A percentile compares a stretch with the other conserved stretches of the same genome.
phyloP scores from a whole-genome alignment of 23 red algal genomes.

The Gracilaria vermiculophylla region DNA sequence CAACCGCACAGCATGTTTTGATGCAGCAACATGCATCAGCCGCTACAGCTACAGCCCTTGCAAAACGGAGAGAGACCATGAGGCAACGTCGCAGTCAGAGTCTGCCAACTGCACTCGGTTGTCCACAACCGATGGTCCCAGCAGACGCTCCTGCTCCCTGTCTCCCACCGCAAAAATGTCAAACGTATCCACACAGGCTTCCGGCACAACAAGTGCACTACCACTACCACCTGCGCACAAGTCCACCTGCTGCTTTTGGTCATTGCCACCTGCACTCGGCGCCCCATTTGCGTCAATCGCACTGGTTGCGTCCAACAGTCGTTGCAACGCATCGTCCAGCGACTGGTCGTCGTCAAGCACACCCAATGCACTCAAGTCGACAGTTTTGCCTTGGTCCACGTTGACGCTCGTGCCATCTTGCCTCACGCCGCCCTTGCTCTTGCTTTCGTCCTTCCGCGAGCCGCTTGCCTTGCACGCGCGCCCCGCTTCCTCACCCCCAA shows the following conservation, averaged over 20 bases:
- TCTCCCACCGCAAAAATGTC: neutral
- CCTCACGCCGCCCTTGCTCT: neutral
- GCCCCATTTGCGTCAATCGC: neutral
- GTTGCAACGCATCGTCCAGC: neutral
- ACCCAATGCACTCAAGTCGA: neutral
- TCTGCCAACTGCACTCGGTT: neutral
- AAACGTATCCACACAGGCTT: too few relatives aligned
- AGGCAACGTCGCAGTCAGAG: neutral
- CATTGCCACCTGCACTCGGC: neutral
- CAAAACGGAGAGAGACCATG: neutral
- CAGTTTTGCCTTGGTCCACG: neutral
- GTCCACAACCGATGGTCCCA: neutral
- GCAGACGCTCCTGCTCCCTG: neutral
- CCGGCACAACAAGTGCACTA: too few relatives aligned
- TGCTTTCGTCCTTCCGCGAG: neutral
- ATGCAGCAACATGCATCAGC: neutral
- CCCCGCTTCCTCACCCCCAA: neutral
- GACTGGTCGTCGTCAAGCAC: neutral
- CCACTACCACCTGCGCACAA: too few relatives aligned
- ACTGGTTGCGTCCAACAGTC: neutral
- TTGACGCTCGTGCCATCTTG: neutral
- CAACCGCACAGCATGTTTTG: too few relatives aligned
- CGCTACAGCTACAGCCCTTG: neutral
- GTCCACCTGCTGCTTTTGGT: neutral
- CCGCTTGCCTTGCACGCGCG: too few relatives aligned